Conservation (phyloP, 805 yeast genomes). For the Helenozyma baotianmanensis region DNA sequence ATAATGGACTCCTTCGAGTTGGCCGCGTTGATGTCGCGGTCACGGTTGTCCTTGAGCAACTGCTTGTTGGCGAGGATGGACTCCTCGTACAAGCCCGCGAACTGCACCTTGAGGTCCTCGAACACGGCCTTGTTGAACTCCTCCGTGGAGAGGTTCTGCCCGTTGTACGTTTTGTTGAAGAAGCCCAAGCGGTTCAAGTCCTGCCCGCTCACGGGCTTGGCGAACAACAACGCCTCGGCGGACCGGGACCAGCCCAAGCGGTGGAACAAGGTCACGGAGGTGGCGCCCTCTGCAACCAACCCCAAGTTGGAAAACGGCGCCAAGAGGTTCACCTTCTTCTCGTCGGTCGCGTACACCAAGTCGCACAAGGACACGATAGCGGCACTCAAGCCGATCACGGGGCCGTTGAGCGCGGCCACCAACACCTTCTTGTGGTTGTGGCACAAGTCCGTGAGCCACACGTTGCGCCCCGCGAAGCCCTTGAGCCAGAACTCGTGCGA, state of each 20-base stretch:
- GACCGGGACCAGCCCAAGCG: slow-evolving; percentile 72
- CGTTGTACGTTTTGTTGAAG: slow-evolving; percentile 51
- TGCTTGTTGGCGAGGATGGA: slow-evolving; percentile 45
- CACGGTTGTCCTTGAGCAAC: slow-evolving; percentile 37
- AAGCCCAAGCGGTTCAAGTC: slow-evolving; percentile 57
- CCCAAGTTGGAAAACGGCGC: slow-evolving; percentile 82
- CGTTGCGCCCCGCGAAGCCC: slow-evolving; percentile 65
- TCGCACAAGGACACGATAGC: slow-evolving; percentile 75
- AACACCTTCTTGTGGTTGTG: slow-evolving; percentile 68
- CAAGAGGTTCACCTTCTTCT: slow-evolving; percentile 51
- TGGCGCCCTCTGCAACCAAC: slow-evolving; percentile 76
- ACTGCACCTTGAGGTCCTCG: slow-evolving; percentile 27
- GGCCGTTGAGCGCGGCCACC: slow-evolving; percentile 77
- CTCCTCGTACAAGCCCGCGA: slow-evolving; percentile 43
- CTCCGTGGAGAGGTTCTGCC: slow-evolving; percentile 29
- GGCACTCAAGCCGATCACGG: slow-evolving; percentile 75
- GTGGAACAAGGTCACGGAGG: slow-evolving; percentile 61
- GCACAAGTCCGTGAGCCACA: slow-evolving; percentile 62
- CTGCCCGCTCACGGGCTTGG: slow-evolving; percentile 59
- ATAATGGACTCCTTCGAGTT: slow-evolving; percentile 62
- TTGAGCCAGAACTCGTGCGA: slow-evolving; percentile 45
- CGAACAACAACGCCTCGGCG: slow-evolving; percentile 66
- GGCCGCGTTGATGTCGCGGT: slow-evolving; percentile 41
- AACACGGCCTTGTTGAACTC: slow-evolving; percentile 41
- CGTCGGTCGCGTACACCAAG: slow-evolving; percentile 63